These are phyloP conservation scores for Trichocladium antarcticum DNA, from an alignment of 495 filamentous ascomycete species.

Conservation along the genomic window DNA sequence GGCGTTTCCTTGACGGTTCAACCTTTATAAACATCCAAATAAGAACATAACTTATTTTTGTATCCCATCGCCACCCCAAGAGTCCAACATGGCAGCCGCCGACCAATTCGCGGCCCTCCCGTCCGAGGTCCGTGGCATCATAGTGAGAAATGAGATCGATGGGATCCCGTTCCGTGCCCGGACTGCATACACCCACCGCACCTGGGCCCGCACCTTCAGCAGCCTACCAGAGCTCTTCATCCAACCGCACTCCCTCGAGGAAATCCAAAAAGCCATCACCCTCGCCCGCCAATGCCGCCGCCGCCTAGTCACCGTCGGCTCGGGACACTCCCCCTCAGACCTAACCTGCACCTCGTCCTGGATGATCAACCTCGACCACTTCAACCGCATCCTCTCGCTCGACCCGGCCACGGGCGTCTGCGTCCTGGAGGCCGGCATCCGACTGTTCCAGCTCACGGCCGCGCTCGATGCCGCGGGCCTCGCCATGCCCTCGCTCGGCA, in stretches of 20 bases:
- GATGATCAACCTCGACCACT: constrained; percentile 87
- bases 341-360: constrained; percentile 89
- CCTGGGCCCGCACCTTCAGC: constrained; percentile 92
- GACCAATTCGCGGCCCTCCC: constrained; percentile 11
- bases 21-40: background rate
- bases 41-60: no score
- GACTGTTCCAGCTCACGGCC: constrained; percentile 56
- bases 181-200: constrained; percentile 64
- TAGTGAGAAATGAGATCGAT: constrained; percentile 19
- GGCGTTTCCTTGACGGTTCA: background rate
- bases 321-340: constrained; percentile 82
- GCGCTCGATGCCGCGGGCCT: constrained; percentile 62
- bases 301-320: constrained; percentile 69
- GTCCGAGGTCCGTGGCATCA: constrained; percentile 12
- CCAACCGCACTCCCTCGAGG: constrained; percentile 61
- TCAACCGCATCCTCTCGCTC: constrained; percentile 57
- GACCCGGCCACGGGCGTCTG: constrained; percentile 52
- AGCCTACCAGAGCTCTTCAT: constrained; percentile 82
- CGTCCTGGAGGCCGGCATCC: constrained; percentile 76
- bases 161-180: constrained; percentile 64
- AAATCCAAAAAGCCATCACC: constrained; percentile 72
- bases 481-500: constrained; percentile 79
- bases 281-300: constrained; percentile 73
- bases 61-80: background rate
- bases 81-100: constrained; percentile 10